Evolutionary conservation across 441 rosid genomes (phyloP).

Genomic region (Bocquillonia castaneifolia): DNA sequence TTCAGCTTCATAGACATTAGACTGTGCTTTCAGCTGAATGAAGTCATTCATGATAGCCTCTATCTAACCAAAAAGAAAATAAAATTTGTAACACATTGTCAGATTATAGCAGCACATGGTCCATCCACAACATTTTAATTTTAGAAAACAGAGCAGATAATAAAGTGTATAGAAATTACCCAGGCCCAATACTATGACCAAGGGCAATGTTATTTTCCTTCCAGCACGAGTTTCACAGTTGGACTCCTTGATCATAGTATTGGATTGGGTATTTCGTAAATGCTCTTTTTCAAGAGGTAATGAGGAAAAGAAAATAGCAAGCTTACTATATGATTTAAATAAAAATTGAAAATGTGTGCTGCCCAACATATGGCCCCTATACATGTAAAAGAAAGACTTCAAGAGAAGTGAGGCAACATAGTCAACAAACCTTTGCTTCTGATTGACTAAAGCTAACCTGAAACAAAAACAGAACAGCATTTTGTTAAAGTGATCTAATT

Average conservation of each 20-base stretch:
- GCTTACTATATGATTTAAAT: neutral
- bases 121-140: neutral
- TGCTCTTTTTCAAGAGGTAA: no score
- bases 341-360: neutral
- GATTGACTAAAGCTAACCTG: slow-evolving; percentile 91
- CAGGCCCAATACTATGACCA: no score
- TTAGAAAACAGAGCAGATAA: no score
- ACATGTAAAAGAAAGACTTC: neutral
- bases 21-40: slow-evolving; percentile 76
- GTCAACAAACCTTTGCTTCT: slow-evolving; percentile 82
- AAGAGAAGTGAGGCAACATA: neutral
- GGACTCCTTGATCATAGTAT: no score
- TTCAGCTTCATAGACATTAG: slow-evolving; percentile 82
- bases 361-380: neutral
- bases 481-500: slow-evolving; percentile 13
- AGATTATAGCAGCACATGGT: neutral
- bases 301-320: no score
- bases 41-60: slow-evolving; percentile 92
- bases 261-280: no score
- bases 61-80: slow-evolving; percentile 40
- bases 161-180: no score
- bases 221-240: no score
- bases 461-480: slow-evolving; percentile 23
- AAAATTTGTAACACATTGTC: neutral
- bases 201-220: no score